Conservation (phyloP, 2,329 filamentous ascomycete genomes). For the Rutstroemia sp. region DNA sequence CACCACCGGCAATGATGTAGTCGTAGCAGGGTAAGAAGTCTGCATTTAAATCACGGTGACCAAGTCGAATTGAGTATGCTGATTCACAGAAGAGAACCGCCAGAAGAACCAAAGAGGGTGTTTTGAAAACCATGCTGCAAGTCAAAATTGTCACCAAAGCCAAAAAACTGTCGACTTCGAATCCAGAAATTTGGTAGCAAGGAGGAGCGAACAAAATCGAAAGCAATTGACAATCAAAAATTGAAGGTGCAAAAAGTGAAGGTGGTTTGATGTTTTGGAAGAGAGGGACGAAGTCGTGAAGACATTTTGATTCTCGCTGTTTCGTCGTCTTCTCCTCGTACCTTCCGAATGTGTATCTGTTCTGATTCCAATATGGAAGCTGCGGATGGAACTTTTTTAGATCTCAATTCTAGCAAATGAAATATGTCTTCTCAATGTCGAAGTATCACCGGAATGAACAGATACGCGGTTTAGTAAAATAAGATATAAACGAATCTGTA, state of each 20-base stretch:
- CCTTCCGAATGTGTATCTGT: background rate
- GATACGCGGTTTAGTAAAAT: too few species aligned
- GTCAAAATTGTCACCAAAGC: constrained; percentile 4
- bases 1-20: constrained; percentile 39
- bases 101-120: constrained; percentile 2
- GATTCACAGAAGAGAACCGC: background rate
- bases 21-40: constrained; percentile 28
- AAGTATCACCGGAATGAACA: too few species aligned
- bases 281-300: background rate
- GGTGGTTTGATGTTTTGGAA: background rate
- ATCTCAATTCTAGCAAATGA: too few species aligned
- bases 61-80: constrained; percentile 12
- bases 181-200: background rate
- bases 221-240: constrained; percentile 9
- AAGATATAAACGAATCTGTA: too few species aligned
- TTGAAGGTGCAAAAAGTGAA: background rate
- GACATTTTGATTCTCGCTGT: background rate
- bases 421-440: too few species aligned
- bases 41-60: constrained; percentile 16
- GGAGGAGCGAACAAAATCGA: constrained; percentile 4
- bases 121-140: background rate
- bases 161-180: background rate
- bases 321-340: constrained; percentile 21
- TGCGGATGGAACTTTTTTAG: too few species aligned
- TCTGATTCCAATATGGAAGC: background rate